Base-by-base conservation (phyloP, 2,329 filamentous ascomycete genomes). In the Cladophialophora exuberans region DNA sequence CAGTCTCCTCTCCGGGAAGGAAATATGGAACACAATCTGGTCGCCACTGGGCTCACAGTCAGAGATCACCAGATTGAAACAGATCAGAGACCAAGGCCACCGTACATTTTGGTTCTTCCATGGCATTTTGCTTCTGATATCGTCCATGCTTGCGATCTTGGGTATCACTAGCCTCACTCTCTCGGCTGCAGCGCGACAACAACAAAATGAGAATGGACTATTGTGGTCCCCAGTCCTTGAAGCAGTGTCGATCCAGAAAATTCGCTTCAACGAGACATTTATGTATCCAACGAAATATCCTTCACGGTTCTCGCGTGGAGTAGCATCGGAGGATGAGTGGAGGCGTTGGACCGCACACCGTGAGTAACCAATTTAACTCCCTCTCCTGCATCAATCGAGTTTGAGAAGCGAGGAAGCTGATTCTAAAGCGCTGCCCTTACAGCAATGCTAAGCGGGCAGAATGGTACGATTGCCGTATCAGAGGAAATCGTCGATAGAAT, bases 251-350 rank as follows among this genome's bases (percentile, higher is more conserved):
- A 22, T 43, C 5, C 22, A n/a, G 23, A 43, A 43, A 22, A 43
- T 22, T 22, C 39, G 39, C 9, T 43, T 43, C 39, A 43, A 43
- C 22, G 39, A 43, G 22, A 43, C 39, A 10, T 43, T 43, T 22
- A 43, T 43, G 39, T 43, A 43, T n/a, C 39, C 39, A 22, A 43
- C 39, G 15, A 20, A 15, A n/a, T 43, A 23, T n/a, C 9, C 39
- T 10, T 43, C 39, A 6, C 11, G 11, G 39, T 43, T 43, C n/a
- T 43, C 39, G 13, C 18, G 26, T 5, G 39, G 39, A 4, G 18
- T 22, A 11, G 39, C 9, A 13, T 43, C 39, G 9, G 22, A 43
- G 39, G 18, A 26, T 10, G 39, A 43, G 3, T 43, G 39, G 39
- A 18, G 39, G 18, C 22, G 22, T 3, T 43, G 39, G 39, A 43